A percentile compares a stretch with the other conserved stretches of the same genome.
Conservation (phyloP, 306 rosid genomes). For the Acacia melanoxylon region DNA sequence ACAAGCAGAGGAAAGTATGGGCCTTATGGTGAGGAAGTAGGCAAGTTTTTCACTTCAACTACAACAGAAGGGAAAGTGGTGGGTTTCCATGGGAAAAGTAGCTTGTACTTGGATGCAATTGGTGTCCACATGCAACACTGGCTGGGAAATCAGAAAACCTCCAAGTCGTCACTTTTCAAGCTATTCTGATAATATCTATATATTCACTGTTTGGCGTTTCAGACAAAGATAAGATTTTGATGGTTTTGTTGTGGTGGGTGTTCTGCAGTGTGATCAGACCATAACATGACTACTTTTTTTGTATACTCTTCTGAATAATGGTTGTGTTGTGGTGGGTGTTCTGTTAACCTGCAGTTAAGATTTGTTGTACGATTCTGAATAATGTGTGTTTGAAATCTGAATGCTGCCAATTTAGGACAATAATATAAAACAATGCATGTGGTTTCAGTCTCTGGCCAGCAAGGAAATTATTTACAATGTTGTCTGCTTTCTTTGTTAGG, state of each 20-base stretch:
- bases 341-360: background rate
- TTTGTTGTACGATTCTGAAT: background rate
- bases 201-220: background rate
- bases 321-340: constrained; percentile 1
- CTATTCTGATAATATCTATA: constrained; percentile 39
- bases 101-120: constrained; percentile 86
- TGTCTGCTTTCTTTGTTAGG: background rate
- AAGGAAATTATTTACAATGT: background rate
- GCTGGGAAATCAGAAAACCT: constrained; percentile 72
- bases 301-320: background rate
- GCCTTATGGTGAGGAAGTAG: constrained; percentile 86
- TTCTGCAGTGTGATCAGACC: background rate
- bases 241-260: too few species aligned
- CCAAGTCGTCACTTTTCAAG: constrained; percentile 62
- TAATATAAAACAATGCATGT: background rate
- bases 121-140: constrained; percentile 98
- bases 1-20: constrained; percentile 87
- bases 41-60: constrained; percentile 87
- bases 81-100: constrained; percentile 85
- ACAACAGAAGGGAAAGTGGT: constrained; percentile 86
- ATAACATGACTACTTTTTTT: background rate
- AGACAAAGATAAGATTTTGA: background rate
- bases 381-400: background rate
- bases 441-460: background rate
- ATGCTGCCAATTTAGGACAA: background rate